Conservation (phyloP, 2,329 filamentous ascomycete genomes). For the Hypoxylon rubiginosum region DNA sequence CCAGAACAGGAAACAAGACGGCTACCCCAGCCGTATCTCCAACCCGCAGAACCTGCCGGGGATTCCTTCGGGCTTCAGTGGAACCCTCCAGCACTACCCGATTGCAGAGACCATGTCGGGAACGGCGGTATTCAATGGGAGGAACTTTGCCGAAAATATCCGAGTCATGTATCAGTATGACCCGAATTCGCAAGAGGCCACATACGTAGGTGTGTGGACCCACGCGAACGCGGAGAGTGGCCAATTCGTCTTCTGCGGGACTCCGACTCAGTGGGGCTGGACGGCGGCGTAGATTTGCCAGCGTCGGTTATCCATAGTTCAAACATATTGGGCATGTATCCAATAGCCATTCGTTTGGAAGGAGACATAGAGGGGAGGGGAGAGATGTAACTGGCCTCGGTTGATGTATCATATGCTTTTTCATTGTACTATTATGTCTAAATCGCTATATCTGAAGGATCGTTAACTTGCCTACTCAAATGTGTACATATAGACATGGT, state of each 20-base stretch:
- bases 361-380: neutral
- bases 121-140: neutral
- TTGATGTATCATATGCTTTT: neutral
- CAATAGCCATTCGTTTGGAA: neutral
- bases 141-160: neutral
- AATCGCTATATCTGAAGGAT: too few relatives aligned
- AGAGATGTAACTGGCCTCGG: too few relatives aligned
- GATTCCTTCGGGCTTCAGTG: neutral
- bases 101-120: neutral
- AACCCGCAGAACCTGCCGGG: neutral
- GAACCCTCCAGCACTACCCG: neutral
- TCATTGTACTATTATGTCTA: constrained; percentile 1
- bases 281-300: neutral
- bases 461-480: neutral
- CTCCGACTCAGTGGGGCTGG: neutral
- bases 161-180: neutral
- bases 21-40: neutral
- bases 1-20: neutral
- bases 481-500: neutral
- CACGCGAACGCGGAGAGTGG: neutral
- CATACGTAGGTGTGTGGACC: neutral
- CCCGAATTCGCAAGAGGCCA: neutral
- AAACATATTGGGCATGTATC: neutral
- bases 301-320: neutral
- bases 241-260: neutral